Base-by-base conservation (phyloP, 345 rosid genomes). In the Isatis tinctoria region DNA sequence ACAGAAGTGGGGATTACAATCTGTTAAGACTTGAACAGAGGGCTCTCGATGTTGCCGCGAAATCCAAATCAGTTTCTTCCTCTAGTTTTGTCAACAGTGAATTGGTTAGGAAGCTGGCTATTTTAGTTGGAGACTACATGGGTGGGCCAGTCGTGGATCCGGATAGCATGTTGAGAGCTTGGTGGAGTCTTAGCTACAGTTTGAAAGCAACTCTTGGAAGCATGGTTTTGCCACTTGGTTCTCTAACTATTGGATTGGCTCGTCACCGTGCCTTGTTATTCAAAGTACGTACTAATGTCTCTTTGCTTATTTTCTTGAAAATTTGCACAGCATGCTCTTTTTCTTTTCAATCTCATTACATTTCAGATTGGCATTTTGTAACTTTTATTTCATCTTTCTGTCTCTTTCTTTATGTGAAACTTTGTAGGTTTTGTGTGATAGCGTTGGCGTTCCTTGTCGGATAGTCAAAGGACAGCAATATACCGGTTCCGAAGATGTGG, bases 171-270 rank as follows among this genome's bases (percentile, higher is more conserved):
- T 81, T 81, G 59, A 85, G 87, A 80, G 91, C 86, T 57, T 93
- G 96, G 91, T 53, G 66, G 70, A 84, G 88, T 78, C 91, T 88
- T 73, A 92, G 88, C 69, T 86, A 80, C 82, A 85, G 90, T 76
- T 82, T 93, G 83, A 93, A 82, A 81, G 85, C 90, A 47, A 93
- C 94, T 61, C 92, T 87, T 35, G 90, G 92, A 33, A 89, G 98
- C 83, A 85, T 89, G 96, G 94, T 93, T 70, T 84, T 93, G 82
- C 98, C 98, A 0, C 90, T 93, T 74, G 98, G 98, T 78, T 89
- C 97, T 60, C 72, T 93, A 32, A 93, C 90, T 62, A 87, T 93
- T 59, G 97, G 98, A 65, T 74, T 94, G 88, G 91, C 98, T 76
- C 97, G 97, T 67, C 98, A 94, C 78, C 96, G 98, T 43, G 95